phyloP scores from a whole-genome alignment of 148 eudicot genomes.

The Silene latifolia region DNA sequence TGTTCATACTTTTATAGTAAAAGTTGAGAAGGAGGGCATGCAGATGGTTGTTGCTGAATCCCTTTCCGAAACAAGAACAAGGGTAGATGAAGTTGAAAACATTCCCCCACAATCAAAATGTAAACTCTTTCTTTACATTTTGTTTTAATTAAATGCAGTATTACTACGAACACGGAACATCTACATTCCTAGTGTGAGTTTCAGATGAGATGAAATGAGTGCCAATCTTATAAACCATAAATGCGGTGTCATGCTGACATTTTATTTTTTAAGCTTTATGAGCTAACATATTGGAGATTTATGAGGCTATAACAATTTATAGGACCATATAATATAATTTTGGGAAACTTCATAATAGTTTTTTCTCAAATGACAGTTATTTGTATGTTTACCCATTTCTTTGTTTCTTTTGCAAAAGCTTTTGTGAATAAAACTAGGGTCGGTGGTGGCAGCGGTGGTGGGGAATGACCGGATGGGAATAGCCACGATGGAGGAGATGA shows the following conservation, averaged over 20 bases:
- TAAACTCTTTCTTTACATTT: not conserved
- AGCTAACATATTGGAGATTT: not conserved
- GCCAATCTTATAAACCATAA: too few relatives aligned
- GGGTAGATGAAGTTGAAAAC: constrained; percentile 58
- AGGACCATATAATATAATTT: not conserved
- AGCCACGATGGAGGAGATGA: too few relatives aligned
- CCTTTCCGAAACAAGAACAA: constrained; percentile 46
- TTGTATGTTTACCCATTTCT: not conserved
- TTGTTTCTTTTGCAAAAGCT: constrained; percentile 33
- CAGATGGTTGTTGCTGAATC: constrained; percentile 55
- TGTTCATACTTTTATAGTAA: constrained; percentile 39
- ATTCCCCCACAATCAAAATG: constrained; percentile 60
- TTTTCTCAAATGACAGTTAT: not conserved
- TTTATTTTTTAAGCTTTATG: not conserved
- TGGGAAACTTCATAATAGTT: not conserved
- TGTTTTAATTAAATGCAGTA: not conserved
- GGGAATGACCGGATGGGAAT: too few relatives aligned
- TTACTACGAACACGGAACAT: too few relatives aligned
- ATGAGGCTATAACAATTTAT: not conserved
- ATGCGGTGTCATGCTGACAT: too few relatives aligned
- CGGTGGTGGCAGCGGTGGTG: too few relatives aligned
- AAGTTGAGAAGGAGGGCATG: constrained; percentile 78
- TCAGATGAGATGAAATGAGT: too few relatives aligned
- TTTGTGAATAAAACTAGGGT: too few relatives aligned
- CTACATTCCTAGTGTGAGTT: too few relatives aligned